Conservation (phyloP, 1,284 basidiomycete species). For the Inonotus obliquus region DNA sequence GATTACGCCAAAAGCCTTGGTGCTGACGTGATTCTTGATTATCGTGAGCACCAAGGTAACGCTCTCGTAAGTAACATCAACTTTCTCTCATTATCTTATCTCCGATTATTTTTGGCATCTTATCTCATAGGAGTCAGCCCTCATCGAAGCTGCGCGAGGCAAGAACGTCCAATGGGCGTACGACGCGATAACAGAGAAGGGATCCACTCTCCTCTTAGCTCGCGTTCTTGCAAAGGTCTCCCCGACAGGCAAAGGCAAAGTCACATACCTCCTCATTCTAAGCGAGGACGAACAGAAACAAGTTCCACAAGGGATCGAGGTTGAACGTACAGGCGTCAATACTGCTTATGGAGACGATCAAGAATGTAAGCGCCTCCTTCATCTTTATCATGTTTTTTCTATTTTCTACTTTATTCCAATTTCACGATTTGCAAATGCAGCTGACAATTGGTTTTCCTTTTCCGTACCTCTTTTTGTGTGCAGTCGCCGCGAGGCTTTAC, state of each 20-base stretch:
- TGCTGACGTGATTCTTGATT: constrained; percentile 28
- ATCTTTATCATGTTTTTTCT: no score
- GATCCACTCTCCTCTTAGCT: constrained; percentile 6
- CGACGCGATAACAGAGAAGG: constrained; percentile 6
- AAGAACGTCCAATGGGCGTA: not conserved
- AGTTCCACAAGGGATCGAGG: constrained; percentile 6
- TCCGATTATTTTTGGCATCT: not conserved
- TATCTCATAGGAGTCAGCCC: not conserved
- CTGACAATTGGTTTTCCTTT: no score
- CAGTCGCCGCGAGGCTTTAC: constrained; percentile 14
- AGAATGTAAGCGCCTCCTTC: constrained; percentile 7
- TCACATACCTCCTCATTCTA: constrained; percentile 3
- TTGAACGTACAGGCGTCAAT: not conserved
- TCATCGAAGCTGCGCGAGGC: not conserved
- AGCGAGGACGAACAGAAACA: constrained; percentile 10
- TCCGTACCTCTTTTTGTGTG: no score
- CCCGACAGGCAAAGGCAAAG: constrained; percentile 13
- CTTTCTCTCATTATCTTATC: no score
- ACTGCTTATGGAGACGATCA: constrained; percentile 14
- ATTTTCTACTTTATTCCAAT: not conserved
- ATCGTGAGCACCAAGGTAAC: constrained; percentile 23
- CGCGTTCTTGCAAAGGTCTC: constrained; percentile 11
- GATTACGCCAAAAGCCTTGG: constrained; percentile 23
- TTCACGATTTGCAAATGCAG: no score
- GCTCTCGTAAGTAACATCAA: not conserved